Evolutionary conservation across 345 rosid species (phyloP).

Genomic region (Aquilaria yunnanensis): DNA sequence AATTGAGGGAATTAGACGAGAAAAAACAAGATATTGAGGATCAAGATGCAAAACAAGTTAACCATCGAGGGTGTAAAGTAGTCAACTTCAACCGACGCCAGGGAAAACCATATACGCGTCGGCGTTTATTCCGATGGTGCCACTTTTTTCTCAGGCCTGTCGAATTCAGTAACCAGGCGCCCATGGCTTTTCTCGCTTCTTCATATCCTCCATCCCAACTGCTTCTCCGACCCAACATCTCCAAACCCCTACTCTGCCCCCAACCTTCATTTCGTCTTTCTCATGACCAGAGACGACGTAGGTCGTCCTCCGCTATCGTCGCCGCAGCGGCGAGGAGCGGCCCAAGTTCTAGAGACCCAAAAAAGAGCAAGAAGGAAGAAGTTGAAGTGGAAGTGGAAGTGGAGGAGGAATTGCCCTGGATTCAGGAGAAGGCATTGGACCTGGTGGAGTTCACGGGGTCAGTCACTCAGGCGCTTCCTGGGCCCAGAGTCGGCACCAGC

Average conservation of each 20-base stretch:
- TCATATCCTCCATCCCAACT: conserved; percentile 18
- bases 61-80: too few species aligned
- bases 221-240: conserved; percentile 20
- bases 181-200: conserved; percentile 31
- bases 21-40: too few species aligned
- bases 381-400: conserved; percentile 54
- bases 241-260: conserved; percentile 16
- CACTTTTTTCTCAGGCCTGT: too few species aligned
- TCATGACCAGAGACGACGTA: conserved; percentile 2
- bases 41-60: too few species aligned
- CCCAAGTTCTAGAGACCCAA: conserved; percentile 6
- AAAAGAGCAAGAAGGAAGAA: conserved; percentile 15
- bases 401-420: conserved; percentile 88
- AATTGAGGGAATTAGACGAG: too few species aligned
- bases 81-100: too few species aligned
- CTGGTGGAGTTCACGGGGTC: conserved; percentile 91
- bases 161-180: too few species aligned
- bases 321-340: conserved; percentile 30
- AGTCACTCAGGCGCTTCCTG: conserved; percentile 87
- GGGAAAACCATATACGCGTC: too few species aligned
- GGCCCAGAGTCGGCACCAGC: conserved; percentile 87
- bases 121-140: too few species aligned
- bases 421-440: conserved; percentile 92
- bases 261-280: conserved; percentile 14
- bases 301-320: conserved; percentile 7